Conservation (phyloP, 148 eudicot genomes). For the Tetragonia tetragonoides region DNA sequence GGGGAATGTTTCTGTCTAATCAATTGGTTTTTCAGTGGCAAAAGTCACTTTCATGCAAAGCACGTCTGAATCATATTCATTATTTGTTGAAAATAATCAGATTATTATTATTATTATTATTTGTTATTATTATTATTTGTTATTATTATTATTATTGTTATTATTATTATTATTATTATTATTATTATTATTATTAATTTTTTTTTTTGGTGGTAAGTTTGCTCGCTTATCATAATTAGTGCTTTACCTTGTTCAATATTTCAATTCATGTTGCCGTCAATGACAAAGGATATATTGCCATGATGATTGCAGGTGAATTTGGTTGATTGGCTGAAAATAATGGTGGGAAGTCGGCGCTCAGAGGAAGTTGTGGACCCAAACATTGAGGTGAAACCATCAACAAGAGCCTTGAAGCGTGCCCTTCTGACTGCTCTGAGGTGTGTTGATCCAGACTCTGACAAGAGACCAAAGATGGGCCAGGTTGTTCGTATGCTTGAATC, state of each 20-base stretch:
- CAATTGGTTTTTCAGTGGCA: no score
- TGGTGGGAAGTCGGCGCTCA: slow-evolving; percentile 72
- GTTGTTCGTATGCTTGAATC: slow-evolving; percentile 78
- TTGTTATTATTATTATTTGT: no score
- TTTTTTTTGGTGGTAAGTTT: background rate
- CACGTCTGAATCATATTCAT: no score
- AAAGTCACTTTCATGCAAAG: no score
- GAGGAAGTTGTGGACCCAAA: slow-evolving; percentile 69
- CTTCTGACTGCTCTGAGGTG: slow-evolving; percentile 68
- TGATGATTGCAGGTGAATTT: slow-evolving; percentile 53
- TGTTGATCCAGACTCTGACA: slow-evolving; percentile 67
- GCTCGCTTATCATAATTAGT: background rate
- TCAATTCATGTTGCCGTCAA: no score
- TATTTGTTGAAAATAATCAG: no score
- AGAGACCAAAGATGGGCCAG: slow-evolving; percentile 74
- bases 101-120: no score
- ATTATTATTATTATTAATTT: no score
- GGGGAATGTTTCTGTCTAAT: no score
- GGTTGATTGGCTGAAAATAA: slow-evolving; percentile 76
- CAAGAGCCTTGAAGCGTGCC: slow-evolving; percentile 60
- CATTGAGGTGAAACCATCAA: slow-evolving; percentile 55
- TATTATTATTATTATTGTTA: no score
- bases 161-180: no score
- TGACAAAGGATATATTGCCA: background rate
- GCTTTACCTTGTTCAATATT: no score